Evolutionary conservation across 1,139 yeast genomes (phyloP).

Genomic region (Kodamaea alishanica): DNA sequence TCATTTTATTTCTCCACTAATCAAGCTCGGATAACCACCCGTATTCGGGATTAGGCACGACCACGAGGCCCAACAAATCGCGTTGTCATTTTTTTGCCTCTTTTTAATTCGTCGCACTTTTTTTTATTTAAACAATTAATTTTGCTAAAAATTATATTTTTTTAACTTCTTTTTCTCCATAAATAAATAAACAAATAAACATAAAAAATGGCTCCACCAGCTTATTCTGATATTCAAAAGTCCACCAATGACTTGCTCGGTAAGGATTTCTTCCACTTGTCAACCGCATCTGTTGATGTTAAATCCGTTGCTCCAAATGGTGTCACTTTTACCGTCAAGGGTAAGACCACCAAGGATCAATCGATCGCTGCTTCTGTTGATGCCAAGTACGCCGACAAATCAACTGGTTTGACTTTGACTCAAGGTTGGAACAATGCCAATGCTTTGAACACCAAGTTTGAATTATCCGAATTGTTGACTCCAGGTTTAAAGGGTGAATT

Average conservation of each 20-base stretch:
- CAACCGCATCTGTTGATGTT: conserved; percentile 84
- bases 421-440: conserved; percentile 98
- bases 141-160: not conserved
- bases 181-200: conserved; percentile 6
- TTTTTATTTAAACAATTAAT: not conserved
- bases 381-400: conserved; percentile 90
- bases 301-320: conserved; percentile 96
- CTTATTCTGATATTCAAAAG: conserved; percentile 87
- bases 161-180: conserved; percentile 1
- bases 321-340: conserved; percentile 90
- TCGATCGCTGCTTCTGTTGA: conserved; percentile 86
- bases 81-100: conserved; percentile 1
- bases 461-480: conserved; percentile 85
- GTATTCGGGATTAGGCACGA: conserved; percentile 7
- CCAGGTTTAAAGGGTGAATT: conserved; percentile 95
- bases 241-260: conserved; percentile 84
- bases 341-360: conserved; percentile 81
- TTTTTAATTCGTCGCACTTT: not conserved
- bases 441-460: conserved; percentile 87
- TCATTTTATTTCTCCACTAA: not conserved
- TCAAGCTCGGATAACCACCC: conserved; percentile 1
- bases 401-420: conserved; percentile 87
- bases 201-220: conserved; percentile 54
- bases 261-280: conserved; percentile 89
- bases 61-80: conserved; percentile 12